These are phyloP conservation scores for Gracilaria gracilis DNA, from an alignment of 23 red algal species.

Conservation along the genomic window DNA sequence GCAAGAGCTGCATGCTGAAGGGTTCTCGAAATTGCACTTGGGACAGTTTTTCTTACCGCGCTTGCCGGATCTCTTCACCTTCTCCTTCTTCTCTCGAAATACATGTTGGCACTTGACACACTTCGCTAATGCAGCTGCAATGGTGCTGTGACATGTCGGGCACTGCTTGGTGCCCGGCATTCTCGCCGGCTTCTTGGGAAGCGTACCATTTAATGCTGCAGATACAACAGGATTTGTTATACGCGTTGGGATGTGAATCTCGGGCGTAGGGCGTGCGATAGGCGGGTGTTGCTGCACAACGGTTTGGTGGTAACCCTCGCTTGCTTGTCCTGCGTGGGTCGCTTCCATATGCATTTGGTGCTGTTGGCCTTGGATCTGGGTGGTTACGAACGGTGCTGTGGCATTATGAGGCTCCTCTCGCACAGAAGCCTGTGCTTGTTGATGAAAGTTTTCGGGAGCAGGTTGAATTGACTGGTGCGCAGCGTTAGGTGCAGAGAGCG, in stretches of 20 bases:
- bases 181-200: slow-evolving; percentile 35
- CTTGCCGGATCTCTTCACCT: slow-evolving; percentile 79
- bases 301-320: background rate
- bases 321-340: background rate
- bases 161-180: slow-evolving; percentile 77
- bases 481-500: background rate
- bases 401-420: background rate
- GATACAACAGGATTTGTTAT: background rate
- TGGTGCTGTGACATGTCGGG: slow-evolving; percentile 57
- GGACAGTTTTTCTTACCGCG: slow-evolving; percentile 83
- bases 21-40: slow-evolving; percentile 79
- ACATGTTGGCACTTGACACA: slow-evolving; percentile 61
- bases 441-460: background rate
- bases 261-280: background rate
- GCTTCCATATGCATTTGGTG: slow-evolving; percentile 1
- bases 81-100: slow-evolving; percentile 86
- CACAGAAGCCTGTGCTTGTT: background rate
- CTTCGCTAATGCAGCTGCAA: slow-evolving; percentile 69
- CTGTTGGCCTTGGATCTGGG: background rate
- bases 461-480: background rate
- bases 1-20: slow-evolving; percentile 71
- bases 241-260: background rate
- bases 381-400: background rate
- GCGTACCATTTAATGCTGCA: slow-evolving; percentile 13
- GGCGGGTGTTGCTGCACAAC: background rate